Percentiles rank a stretch among this genome's conserved stretches.
Evolutionary conservation across 1,139 yeast species (phyloP).

Genomic region (Sugiyamaella japonica): DNA sequence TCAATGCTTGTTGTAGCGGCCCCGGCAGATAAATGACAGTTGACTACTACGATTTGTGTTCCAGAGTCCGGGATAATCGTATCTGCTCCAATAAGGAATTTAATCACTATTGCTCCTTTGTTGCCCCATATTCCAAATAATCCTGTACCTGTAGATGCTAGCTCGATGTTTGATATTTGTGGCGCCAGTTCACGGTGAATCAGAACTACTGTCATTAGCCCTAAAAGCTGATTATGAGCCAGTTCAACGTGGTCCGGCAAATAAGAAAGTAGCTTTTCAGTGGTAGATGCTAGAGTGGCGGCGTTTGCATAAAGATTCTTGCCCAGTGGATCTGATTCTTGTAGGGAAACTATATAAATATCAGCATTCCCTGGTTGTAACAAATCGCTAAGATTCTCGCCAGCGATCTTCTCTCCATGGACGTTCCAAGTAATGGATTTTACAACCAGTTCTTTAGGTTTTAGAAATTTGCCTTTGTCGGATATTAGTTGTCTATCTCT

Average conservation of each 20-base stretch:
- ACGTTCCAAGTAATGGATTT: constrained; percentile 51
- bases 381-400: constrained; percentile 29
- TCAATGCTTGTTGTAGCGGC: constrained; percentile 52
- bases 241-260: constrained; percentile 36
- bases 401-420: constrained; percentile 44
- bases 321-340: constrained; percentile 55
- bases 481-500: constrained; percentile 13
- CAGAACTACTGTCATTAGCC: constrained; percentile 49
- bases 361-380: constrained; percentile 24
- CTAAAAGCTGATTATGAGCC: constrained; percentile 49
- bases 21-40: constrained; percentile 71
- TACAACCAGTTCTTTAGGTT: constrained; percentile 20
- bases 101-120: constrained; percentile 54
- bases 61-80: constrained; percentile 39
- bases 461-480: constrained; percentile 1
- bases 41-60: constrained; percentile 53
- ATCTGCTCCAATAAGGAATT: constrained; percentile 38
- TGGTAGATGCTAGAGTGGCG: constrained; percentile 45
- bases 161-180: constrained; percentile 44
- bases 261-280: constrained; percentile 35
- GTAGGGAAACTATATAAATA: constrained; percentile 49
- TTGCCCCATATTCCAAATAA: constrained; percentile 59
- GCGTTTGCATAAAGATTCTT: constrained; percentile 48
- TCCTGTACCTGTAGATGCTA: constrained; percentile 54
- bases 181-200: constrained; percentile 37